Conservation (phyloP, 176 grass and related monocot genomes). For the Oryza coarctata region DNA sequence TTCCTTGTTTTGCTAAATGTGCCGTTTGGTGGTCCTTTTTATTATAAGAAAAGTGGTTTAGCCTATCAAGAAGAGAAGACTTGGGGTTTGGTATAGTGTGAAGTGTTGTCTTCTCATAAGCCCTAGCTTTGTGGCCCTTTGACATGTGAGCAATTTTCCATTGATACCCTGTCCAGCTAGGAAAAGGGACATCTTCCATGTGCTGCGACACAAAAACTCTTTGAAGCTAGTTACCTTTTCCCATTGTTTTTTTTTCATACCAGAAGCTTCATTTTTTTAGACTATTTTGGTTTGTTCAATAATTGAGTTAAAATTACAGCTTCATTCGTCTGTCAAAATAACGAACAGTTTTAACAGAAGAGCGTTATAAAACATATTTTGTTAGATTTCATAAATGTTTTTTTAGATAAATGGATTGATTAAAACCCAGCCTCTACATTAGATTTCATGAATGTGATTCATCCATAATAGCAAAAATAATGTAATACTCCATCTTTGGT, state of each 20-base stretch:
- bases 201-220: conserved; percentile 14
- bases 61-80: background rate
- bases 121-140: conserved; percentile 19
- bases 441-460: background rate
- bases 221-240: background rate
- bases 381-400: background rate
- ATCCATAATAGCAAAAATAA: background rate
- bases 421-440: background rate
- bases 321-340: background rate
- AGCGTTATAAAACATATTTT: background rate
- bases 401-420: no score
- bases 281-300: background rate
- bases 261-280: background rate
- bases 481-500: background rate
- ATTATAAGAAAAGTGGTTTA: conserved; percentile 30
- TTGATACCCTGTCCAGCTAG: conserved; percentile 32
- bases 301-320: background rate
- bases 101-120: conserved; percentile 26
- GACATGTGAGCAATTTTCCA: conserved; percentile 23
- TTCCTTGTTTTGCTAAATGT: conserved; percentile 46
- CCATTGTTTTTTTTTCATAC: conserved; percentile 15
- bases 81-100: conserved; percentile 35
- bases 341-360: background rate
- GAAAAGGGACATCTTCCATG: conserved; percentile 38
- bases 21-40: conserved; percentile 29